Evolutionary conservation across 1,284 basidiomycete species (phyloP).

Genomic region (Heterobasidion occidentale): DNA sequence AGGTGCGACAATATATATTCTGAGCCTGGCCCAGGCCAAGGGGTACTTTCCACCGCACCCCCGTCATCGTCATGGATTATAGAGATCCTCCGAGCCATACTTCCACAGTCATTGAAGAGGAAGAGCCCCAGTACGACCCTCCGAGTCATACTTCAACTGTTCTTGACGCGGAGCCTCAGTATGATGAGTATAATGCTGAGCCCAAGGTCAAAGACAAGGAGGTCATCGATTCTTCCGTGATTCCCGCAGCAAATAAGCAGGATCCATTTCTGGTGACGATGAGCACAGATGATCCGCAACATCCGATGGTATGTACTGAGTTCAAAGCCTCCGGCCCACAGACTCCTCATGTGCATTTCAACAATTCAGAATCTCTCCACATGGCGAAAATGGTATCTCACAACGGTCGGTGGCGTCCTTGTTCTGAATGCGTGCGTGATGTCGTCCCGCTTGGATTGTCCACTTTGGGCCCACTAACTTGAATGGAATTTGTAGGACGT

Average conservation of each 20-base stretch:
- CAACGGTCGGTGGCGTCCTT: slow-evolving; percentile 48
- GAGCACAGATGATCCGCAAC: slow-evolving; percentile 27
- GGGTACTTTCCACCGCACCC: neutral
- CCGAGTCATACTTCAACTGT: neutral
- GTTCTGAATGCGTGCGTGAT: slow-evolving; percentile 56
- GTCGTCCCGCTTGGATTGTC: neutral
- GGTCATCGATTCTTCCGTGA: neutral
- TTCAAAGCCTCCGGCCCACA: neutral
- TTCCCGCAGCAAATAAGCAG: slow-evolving; percentile 15
- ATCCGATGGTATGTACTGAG: slow-evolving; percentile 29
- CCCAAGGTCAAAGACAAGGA: neutral
- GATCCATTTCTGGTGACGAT: slow-evolving; percentile 33
- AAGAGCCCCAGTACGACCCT: neutral
- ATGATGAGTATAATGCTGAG: neutral
- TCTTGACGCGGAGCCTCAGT: no score
- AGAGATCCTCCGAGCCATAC: slow-evolving; percentile 5
- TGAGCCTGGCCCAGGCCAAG: neutral
- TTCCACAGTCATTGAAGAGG: slow-evolving; percentile 6
- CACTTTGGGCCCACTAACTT: no score
- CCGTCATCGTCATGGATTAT: neutral
- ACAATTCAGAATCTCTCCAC: slow-evolving; percentile 47
- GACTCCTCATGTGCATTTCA: neutral
- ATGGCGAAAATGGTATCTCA: slow-evolving; percentile 57
- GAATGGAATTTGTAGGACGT: slow-evolving; percentile 33
- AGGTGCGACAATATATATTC: neutral